Base-by-base conservation (phyloP, 257 asterid species). In the Gynochthodes officinalis region DNA sequence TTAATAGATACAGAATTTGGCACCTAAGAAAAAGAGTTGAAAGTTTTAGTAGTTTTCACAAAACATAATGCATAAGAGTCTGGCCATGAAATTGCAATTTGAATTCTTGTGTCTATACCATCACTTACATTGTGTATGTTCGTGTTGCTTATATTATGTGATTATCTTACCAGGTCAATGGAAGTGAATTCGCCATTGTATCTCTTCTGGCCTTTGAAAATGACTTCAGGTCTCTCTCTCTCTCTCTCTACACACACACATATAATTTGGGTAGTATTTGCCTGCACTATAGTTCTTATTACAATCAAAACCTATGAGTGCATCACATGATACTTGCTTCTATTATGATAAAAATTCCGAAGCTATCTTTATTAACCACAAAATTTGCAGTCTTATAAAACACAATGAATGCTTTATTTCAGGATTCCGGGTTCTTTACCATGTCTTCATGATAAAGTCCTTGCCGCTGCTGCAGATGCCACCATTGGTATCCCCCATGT, bases 191-290 rank as follows among this genome's bases (percentile, higher is more conserved):
- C 76, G 92, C 96, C 67, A 72, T 92, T 64, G 75, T 89, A 27
- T 90, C 97, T 71, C 89, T 95, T 78, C 67, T 89, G 82, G 89
- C 87, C 73, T 90, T 76, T 39, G 98, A 88, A 74, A 87, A 92
- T 80, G 90, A 90, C 59, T 82, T 85, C 81, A 88, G 99, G 99
- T 89, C 64, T 69, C 76, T 79, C 73, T 55, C 82, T 64, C 77
- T 49, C 70, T 64, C 67, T 67, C 69, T 42, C 72, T 55, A 57
- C 52, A 42, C 49, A n/a, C n/a, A n/a, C n/a, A n/a, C n/a, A n/a
- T n/a, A n/a, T n/a, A n/a, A n/a, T n/a, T n/a, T n/a, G n/a, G n/a
- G n/a, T n/a, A n/a, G n/a, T n/a, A n/a, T n/a, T n/a, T n/a, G n/a
- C n/a, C 21, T 66, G 71, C 27, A 5, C 16, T 9, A 16, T 67